Percentiles rank a stretch among this genome's conserved stretches.
phyloP scores from a whole-genome alignment of 768 basidiomycete genomes.

The Holtermannia corniformis region DNA sequence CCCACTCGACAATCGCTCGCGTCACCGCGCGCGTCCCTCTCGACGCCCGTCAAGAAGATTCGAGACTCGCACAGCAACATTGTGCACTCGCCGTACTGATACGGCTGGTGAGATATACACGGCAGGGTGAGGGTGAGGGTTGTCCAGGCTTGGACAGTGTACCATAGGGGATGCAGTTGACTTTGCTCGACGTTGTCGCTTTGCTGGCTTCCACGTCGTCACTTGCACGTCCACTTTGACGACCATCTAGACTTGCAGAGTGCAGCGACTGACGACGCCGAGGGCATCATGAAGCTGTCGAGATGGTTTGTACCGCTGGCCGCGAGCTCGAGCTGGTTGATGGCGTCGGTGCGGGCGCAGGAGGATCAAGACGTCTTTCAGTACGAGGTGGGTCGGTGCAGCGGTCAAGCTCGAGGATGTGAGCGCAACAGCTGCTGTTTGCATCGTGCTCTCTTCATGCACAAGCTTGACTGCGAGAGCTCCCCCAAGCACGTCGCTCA shows the following conservation, averaged over 20 bases:
- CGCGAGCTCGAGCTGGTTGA: neutral
- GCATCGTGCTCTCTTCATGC: too few species aligned
- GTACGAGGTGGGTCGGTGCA: neutral
- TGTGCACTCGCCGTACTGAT: conserved; percentile 32
- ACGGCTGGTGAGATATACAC: too few species aligned
- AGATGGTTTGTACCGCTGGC: neutral
- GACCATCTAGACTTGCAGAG: neutral
- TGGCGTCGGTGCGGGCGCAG: neutral
- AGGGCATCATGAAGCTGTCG: neutral
- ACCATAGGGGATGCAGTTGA: too few species aligned
- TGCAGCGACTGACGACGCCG: neutral
- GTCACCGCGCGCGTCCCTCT: conserved; percentile 15
- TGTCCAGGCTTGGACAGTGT: too few species aligned
- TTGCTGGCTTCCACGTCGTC: too few species aligned
- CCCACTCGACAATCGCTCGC: conserved; percentile 26
- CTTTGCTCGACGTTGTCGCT: too few species aligned
- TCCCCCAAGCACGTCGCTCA: too few species aligned
- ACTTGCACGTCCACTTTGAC: too few species aligned
- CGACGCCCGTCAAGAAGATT: conserved; percentile 24
- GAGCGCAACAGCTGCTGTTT: neutral
- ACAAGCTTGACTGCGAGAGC: neutral
- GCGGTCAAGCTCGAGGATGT: neutral
- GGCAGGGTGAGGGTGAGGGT: too few species aligned
- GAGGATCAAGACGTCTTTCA: neutral
- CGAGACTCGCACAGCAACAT: conserved; percentile 26